These are phyloP conservation scores for Coniosporium apollinis DNA, from an alignment of 495 filamentous ascomycete genomes.

Conservation along the genomic window DNA sequence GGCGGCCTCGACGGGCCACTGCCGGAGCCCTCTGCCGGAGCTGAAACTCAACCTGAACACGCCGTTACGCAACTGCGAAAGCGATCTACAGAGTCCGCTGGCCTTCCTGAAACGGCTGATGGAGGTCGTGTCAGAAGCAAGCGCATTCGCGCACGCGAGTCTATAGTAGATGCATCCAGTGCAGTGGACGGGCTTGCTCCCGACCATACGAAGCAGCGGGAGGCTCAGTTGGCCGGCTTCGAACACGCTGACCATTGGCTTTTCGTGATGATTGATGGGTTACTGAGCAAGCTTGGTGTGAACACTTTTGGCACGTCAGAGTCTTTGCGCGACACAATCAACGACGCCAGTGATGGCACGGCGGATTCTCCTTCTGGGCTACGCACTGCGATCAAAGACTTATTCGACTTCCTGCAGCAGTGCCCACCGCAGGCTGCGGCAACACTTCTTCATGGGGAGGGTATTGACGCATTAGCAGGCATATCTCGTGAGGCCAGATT, in stretches of 20 bases:
- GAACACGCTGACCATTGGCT: conserved; percentile 59
- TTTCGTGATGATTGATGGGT: conserved; percentile 48
- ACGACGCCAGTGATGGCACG: too few relatives aligned
- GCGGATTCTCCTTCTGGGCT: too few relatives aligned
- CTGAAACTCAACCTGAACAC: too few relatives aligned
- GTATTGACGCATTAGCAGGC: conserved; percentile 8
- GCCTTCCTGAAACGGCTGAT: conserved; percentile 35
- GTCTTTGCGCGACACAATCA: conserved; percentile 7
- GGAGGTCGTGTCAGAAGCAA: conserved; percentile 62
- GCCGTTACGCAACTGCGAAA: too few relatives aligned
- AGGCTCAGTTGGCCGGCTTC: conserved; percentile 50
- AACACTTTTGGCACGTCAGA: conserved; percentile 25
- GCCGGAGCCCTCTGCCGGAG: too few relatives aligned
- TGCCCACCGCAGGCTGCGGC: conserved; percentile 4
- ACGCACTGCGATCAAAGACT: conserved; percentile 7
- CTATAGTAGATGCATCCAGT: conserved; percentile 36
- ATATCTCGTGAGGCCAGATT: conserved; percentile 31
- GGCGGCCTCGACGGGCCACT: too few relatives aligned
- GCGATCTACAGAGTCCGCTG: conserved; percentile 47
- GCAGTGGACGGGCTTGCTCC: conserved; percentile 36
- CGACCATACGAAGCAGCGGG: conserved; percentile 55
- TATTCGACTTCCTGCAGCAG: conserved; percentile 8
- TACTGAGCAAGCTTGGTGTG: conserved; percentile 52
- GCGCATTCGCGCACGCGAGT: conserved; percentile 63
- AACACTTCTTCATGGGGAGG: conserved; percentile 8